phyloP scores from a whole-genome alignment of 2,329 filamentous ascomycete species.

The Didymella segeticola region DNA sequence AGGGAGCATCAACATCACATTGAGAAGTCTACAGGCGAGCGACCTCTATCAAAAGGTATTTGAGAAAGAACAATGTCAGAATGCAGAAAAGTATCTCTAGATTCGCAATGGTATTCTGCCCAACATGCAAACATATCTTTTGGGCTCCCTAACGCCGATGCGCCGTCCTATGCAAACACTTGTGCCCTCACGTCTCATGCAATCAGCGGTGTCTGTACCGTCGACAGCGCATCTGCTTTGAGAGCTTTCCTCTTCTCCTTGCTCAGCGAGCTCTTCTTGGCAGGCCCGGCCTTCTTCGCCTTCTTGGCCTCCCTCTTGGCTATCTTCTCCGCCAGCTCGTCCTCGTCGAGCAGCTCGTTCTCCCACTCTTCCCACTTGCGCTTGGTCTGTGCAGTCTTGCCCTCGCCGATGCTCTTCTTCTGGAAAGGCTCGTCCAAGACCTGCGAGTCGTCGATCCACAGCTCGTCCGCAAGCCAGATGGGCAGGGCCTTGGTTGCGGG shows the following conservation, averaged over 20 bases:
- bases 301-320: constrained; percentile 60
- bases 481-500: constrained; percentile 86
- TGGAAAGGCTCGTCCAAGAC: constrained; percentile 64
- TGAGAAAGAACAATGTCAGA: background rate
- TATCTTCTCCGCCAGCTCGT: constrained; percentile 44
- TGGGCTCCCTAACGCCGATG: constrained; percentile 30
- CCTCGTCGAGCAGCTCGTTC: constrained; percentile 46
- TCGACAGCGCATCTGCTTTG: constrained; percentile 56
- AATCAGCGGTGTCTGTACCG: constrained; percentile 49
- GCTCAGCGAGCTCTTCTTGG: constrained; percentile 42
- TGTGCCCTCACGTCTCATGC: constrained; percentile 20
- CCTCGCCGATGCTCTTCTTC: constrained; percentile 33
- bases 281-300: constrained; percentile 42
- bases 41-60: no score
- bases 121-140: constrained; percentile 26
- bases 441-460: constrained; percentile 82
- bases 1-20: no score
- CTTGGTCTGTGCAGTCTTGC: constrained; percentile 42
- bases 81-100: constrained; percentile 5
- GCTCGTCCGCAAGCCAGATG: constrained; percentile 91
- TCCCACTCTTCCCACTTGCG: constrained; percentile 50
- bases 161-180: constrained; percentile 26
- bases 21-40: no score
- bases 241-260: constrained; percentile 59
- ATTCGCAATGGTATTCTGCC: constrained; percentile 27